A percentile compares a stretch with the other conserved stretches of the same genome.
These are phyloP conservation scores for Hyaloscypha hepaticicola DNA, from an alignment of 495 filamentous ascomycete genomes.

Conservation along the genomic window DNA sequence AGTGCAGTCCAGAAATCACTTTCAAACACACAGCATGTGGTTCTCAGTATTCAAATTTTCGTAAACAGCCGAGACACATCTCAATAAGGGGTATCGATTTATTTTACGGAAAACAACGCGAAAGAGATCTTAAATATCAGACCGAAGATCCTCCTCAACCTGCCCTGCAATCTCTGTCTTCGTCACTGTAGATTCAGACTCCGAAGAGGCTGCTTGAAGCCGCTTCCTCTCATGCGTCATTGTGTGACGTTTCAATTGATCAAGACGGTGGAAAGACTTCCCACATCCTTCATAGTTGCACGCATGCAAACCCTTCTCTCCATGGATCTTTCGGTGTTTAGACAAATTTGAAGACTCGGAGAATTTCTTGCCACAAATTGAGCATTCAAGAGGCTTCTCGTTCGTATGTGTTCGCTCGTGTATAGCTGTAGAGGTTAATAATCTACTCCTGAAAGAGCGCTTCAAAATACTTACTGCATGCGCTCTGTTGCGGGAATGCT, in stretches of 20 bases:
- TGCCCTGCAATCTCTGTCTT: constrained; percentile 3
- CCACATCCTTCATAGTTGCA: constrained; percentile 48
- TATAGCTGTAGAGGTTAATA: constrained; percentile 42
- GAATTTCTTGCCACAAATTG: constrained; percentile 49
- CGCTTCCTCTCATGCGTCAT: constrained; percentile 13
- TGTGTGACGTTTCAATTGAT: constrained; percentile 49
- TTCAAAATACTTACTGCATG: constrained; percentile 44
- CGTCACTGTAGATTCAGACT: neutral
- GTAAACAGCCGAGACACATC: neutral
- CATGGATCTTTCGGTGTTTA: constrained; percentile 52
- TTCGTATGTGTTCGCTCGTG: constrained; percentile 54
- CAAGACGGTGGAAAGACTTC: constrained; percentile 54
- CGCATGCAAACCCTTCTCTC: constrained; percentile 47
- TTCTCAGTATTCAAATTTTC: neutral
- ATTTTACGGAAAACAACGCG: neutral
- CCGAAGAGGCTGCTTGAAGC: neutral
- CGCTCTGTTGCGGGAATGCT: constrained; percentile 54
- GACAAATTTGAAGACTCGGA: constrained; percentile 57
- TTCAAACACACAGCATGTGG: too few relatives aligned
- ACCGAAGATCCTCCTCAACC: neutral
- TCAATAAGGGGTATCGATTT: neutral
- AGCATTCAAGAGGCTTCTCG: constrained; percentile 48
- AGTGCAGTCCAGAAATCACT: too few relatives aligned
- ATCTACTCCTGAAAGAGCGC: neutral
- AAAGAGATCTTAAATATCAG: neutral